Conservation (phyloP, 768 basidiomycete species). For the Harrya chromipes region DNA sequence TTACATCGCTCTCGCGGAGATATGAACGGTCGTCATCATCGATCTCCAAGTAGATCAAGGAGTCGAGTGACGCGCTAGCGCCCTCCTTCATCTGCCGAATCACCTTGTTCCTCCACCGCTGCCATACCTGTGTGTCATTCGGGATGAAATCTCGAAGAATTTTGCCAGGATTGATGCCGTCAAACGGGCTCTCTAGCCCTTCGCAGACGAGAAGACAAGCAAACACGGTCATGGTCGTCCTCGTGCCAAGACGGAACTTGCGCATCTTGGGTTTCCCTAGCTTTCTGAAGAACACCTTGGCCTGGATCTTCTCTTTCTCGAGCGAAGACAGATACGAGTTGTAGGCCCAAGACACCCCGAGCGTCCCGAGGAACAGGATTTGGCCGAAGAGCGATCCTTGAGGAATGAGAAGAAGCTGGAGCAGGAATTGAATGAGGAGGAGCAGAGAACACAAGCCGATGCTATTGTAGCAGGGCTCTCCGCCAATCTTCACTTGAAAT, state of each 20-base stretch:
- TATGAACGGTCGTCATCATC: slow-evolving; percentile 6
- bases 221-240: slow-evolving; percentile 25
- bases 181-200: slow-evolving; percentile 19
- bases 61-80: background rate
- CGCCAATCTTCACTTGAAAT: slow-evolving; percentile 22
- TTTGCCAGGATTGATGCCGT: slow-evolving; percentile 5
- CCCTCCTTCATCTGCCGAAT: slow-evolving; percentile 15
- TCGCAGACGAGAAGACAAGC: slow-evolving; percentile 23
- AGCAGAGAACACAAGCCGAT: slow-evolving; percentile 32
- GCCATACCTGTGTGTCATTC: slow-evolving; percentile 25
- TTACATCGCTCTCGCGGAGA: slow-evolving; percentile 9
- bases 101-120: slow-evolving; percentile 24
- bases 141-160: slow-evolving; percentile 23
- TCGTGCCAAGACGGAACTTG: slow-evolving; percentile 22
- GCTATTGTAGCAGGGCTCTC: slow-evolving; percentile 9
- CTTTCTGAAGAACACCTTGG: slow-evolving; percentile 13
- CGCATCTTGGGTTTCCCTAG: slow-evolving; percentile 12
- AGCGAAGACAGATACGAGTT: slow-evolving; percentile 37
- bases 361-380: slow-evolving; percentile 31
- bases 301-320: slow-evolving; percentile 34
- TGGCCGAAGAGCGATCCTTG: slow-evolving; percentile 35
- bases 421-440: slow-evolving; percentile 31
- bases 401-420: slow-evolving; percentile 35
- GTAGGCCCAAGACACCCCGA: slow-evolving; percentile 35
- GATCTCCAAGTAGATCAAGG: background rate